phyloP scores from a whole-genome alignment of 306 rosid genomes.

The Cicer judaicum region DNA sequence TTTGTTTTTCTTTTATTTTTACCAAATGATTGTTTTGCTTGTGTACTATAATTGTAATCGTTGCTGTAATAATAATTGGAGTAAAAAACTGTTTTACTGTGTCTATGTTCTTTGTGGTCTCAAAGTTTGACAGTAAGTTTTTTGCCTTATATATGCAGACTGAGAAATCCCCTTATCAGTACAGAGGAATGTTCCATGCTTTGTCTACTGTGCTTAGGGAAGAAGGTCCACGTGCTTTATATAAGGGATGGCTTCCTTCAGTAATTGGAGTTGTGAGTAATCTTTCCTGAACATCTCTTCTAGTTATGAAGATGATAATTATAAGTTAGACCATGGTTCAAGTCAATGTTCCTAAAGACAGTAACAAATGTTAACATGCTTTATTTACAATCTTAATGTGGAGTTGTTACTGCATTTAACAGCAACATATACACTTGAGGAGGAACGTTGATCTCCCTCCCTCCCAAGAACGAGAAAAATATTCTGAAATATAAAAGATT shows the following conservation, averaged over 20 bases:
- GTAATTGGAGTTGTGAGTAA: slow-evolving; percentile 98
- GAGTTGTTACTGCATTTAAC: slow-evolving; percentile 7
- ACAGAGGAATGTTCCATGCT: slow-evolving; percentile 98
- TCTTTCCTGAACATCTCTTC: slow-evolving; percentile 27
- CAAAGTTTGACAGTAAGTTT: slow-evolving; percentile 24
- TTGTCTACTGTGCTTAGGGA: slow-evolving; percentile 85
- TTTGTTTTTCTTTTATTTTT: slow-evolving; percentile 40
- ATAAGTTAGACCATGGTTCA: slow-evolving; percentile 5
- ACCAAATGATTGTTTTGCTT: slow-evolving; percentile 23
- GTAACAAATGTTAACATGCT: slow-evolving; percentile 24
- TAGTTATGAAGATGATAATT: slow-evolving; percentile 29
- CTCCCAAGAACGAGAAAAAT: not conserved
- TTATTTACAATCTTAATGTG: slow-evolving; percentile 18
- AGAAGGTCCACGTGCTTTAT: slow-evolving; percentile 97
- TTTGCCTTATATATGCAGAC: slow-evolving; percentile 61
- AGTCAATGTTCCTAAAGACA: not conserved
- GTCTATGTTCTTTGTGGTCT: slow-evolving; percentile 15
- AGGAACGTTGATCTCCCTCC: not conserved
- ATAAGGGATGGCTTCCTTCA: slow-evolving; percentile 99
- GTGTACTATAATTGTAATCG: not conserved
- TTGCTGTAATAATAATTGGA: slow-evolving; percentile 30
- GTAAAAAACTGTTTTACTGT: not conserved
- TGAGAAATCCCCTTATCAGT: slow-evolving; percentile 90
- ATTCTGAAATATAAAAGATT: slow-evolving; percentile 18
- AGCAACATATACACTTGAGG: slow-evolving; percentile 15